These are phyloP conservation scores for Microcyclosporella mali DNA, from an alignment of 2,329 filamentous ascomycete species.

Conservation along the genomic window DNA sequence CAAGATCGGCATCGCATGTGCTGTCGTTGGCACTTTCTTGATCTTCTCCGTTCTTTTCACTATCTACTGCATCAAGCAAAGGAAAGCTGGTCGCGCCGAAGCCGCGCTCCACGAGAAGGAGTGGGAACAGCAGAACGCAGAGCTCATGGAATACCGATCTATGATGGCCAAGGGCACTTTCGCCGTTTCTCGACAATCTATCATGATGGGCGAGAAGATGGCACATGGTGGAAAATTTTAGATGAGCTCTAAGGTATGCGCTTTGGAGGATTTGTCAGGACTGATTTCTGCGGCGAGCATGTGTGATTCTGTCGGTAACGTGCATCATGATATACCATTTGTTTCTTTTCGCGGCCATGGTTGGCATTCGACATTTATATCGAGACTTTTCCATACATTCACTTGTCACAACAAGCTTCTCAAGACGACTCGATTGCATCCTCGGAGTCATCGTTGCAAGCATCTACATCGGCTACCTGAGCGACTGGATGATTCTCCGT, in stretches of 20 bases:
- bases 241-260: not conserved
- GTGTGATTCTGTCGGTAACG: constrained; percentile 7
- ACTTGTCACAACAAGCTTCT: too few species aligned
- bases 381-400: too few species aligned
- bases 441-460: constrained; percentile 32
- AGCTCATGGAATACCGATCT: constrained; percentile 28
- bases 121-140: constrained; percentile 37
- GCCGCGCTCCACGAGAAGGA: constrained; percentile 42
- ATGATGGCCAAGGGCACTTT: constrained; percentile 27
- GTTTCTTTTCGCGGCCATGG: not conserved
- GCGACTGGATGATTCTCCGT: constrained; percentile 27
- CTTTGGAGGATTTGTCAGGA: not conserved
- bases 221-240: constrained; percentile 10
- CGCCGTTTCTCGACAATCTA: constrained; percentile 16
- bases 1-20: constrained; percentile 45
- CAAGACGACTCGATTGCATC: constrained; percentile 11
- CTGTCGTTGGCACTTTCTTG: constrained; percentile 37
- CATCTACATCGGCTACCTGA: constrained; percentile 31
- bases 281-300: not conserved
- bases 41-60: constrained; percentile 31
- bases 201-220: constrained; percentile 16
- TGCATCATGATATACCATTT: constrained; percentile 14
- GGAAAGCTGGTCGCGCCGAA: constrained; percentile 46
- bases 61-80: constrained; percentile 47
- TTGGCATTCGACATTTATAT: too few species aligned